Percentiles rank a stretch among this genome's conserved stretches.
These are phyloP conservation scores for Fraxinus paxiana DNA, from an alignment of 305 asterid genomes.

Conservation along the genomic window DNA sequence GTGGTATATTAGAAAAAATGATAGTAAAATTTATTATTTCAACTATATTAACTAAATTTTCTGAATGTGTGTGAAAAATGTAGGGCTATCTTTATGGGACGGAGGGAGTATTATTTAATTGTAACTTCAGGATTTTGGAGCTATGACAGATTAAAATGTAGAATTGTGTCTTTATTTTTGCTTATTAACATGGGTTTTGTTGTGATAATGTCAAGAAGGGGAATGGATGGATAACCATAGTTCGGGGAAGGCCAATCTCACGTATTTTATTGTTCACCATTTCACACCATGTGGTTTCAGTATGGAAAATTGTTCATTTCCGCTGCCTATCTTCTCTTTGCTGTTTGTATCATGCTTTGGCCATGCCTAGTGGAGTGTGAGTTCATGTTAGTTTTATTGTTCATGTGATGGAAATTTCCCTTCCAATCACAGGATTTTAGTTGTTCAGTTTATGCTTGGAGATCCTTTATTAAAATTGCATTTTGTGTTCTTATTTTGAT, in stretches of 20 bases:
- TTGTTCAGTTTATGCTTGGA: background rate
- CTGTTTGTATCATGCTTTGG: background rate
- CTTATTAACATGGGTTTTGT: constrained; percentile 2
- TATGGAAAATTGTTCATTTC: background rate
- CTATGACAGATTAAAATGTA: background rate
- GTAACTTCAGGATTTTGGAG: background rate
- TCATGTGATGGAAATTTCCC: background rate
- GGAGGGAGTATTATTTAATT: background rate
- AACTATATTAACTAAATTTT: too few species aligned
- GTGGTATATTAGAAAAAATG: too few species aligned
- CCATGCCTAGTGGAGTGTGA: background rate
- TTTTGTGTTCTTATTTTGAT: background rate
- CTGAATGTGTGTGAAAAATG: too few species aligned
- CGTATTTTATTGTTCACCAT: background rate
- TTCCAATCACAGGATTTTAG: background rate
- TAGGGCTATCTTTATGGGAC: too few species aligned
- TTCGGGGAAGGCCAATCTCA: constrained; percentile 13
- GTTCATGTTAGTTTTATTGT: background rate
- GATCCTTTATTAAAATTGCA: background rate
- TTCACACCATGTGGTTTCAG: background rate
- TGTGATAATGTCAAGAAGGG: background rate
- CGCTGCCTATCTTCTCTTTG: background rate
- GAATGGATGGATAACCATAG: background rate
- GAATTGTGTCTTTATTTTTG: background rate
- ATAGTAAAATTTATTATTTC: too few species aligned